phyloP scores from a whole-genome alignment of 345 rosid species.

The Orychophragmus violaceus region DNA sequence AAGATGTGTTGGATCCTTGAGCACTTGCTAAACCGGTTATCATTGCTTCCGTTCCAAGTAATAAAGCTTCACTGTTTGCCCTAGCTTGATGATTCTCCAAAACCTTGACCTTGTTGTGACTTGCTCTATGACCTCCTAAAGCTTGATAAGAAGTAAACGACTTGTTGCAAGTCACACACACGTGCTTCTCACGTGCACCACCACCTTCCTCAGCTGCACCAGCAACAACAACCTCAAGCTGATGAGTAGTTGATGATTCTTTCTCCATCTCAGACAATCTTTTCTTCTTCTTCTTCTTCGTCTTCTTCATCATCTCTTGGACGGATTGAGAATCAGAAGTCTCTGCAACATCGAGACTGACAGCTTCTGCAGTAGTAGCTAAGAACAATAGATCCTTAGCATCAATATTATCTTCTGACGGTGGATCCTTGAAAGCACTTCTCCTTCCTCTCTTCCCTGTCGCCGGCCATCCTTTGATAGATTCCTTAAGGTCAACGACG shows the following conservation, averaged over 20 bases:
- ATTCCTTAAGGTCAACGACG: slow-evolving; percentile 26
- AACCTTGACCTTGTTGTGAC: slow-evolving; percentile 41
- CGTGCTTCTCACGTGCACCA: slow-evolving; percentile 16
- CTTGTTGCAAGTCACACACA: slow-evolving; percentile 42
- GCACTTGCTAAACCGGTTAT: slow-evolving; percentile 13
- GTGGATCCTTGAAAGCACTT: slow-evolving; percentile 6
- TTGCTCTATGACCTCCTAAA: slow-evolving; percentile 50
- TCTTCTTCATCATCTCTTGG: slow-evolving; percentile 3
- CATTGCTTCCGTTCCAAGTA: slow-evolving; percentile 27
- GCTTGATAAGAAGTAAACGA: slow-evolving; percentile 43
- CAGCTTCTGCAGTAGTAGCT: slow-evolving; percentile 27
- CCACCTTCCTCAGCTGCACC: slow-evolving; percentile 5
- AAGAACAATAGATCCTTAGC: slow-evolving; percentile 29
- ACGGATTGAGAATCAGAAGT: not conserved
- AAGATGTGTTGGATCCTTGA: slow-evolving; percentile 21
- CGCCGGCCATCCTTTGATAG: slow-evolving; percentile 31
- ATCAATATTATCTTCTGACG: slow-evolving; percentile 22
- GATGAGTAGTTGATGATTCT: slow-evolving; percentile 7
- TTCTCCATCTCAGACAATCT: slow-evolving; percentile 37
- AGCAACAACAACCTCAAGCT: slow-evolving; percentile 1
- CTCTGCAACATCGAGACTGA: not conserved
- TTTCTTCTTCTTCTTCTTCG: slow-evolving; percentile 30
- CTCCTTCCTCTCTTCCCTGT: slow-evolving; percentile 38
- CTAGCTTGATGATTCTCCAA: slow-evolving; percentile 22
- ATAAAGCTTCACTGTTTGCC: slow-evolving; percentile 22